Percentiles rank a stretch among this genome's conserved stretches.
phyloP scores from a whole-genome alignment of 495 filamentous ascomycete species.

The Penicillium parvum region DNA sequence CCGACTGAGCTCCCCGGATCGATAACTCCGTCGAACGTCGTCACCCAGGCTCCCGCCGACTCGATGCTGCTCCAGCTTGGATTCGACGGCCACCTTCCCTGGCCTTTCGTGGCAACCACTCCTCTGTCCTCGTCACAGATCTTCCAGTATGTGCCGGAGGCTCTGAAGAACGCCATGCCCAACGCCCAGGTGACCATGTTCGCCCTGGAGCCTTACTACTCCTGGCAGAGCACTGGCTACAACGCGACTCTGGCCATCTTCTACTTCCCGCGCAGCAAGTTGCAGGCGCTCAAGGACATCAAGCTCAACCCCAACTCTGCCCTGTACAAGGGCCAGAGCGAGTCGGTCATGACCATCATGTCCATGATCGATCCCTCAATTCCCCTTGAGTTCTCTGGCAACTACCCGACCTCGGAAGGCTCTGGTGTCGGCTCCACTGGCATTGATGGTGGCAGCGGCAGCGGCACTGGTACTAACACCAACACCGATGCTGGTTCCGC shows the following conservation, averaged over 20 bases:
- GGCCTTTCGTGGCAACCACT: conserved; percentile 69
- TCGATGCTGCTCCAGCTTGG: conserved; percentile 75
- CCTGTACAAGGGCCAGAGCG: conserved; percentile 60
- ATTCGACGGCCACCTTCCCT: conserved; percentile 75
- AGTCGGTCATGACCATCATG: conserved; percentile 63
- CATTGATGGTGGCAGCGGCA: conserved; percentile 17
- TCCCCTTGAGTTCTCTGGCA: conserved; percentile 62
- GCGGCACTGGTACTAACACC: conserved; percentile 33
- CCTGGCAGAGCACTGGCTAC: conserved; percentile 61
- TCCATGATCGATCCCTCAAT: conserved; percentile 79
- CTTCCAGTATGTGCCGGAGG: conserved; percentile 73
- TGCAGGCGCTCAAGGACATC: conserved; percentile 57
- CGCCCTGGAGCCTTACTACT: conserved; percentile 75
- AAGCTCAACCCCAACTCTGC: conserved; percentile 62
- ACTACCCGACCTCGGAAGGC: conserved; percentile 32
- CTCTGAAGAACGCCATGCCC: conserved; percentile 61
- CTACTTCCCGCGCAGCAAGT: conserved; percentile 64
- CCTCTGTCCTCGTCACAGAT: conserved; percentile 76
- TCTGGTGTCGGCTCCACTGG: conserved; percentile 11
- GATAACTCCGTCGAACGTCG: conserved; percentile 61
- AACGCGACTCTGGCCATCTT: conserved; percentile 76
- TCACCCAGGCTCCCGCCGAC: conserved; percentile 53
- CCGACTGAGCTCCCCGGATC: conserved; percentile 65
- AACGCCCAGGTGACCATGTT: conserved; percentile 54
- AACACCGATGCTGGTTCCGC: conserved; percentile 42